Evolutionary conservation across 2,329 filamentous ascomycete species (phyloP).

Genomic region (Diplodia scrobiculata): DNA sequence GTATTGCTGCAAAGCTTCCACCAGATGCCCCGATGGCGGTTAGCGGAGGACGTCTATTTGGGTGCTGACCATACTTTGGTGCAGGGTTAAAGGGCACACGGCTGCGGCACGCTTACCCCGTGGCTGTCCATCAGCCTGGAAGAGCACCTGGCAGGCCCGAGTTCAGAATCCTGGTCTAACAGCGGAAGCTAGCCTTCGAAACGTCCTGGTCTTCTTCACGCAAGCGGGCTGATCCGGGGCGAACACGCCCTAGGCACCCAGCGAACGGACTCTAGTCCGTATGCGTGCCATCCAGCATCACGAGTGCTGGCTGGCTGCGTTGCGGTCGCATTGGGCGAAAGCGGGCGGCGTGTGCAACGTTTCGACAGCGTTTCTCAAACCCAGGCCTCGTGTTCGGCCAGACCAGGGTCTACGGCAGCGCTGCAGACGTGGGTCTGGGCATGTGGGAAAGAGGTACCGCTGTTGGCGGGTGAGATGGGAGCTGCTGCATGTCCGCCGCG

Average conservation of each 20-base stretch:
- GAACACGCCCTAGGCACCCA: not conserved
- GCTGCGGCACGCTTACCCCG: conserved; percentile 14
- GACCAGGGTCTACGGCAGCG: conserved; percentile 9
- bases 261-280: too few relatives aligned
- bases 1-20: conserved; percentile 14
- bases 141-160: not conserved
- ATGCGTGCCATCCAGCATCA: not conserved
- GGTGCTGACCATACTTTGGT: not conserved
- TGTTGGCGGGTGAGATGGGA: conserved; percentile 9
- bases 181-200: not conserved
- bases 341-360: conserved; percentile 2
- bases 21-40: not conserved
- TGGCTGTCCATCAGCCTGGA: not conserved
- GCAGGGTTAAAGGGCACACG: not conserved
- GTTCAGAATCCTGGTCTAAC: not conserved
- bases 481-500: conserved; percentile 16
- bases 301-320: not conserved
- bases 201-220: not conserved
- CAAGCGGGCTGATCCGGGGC: not conserved
- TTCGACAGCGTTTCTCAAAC: not conserved
- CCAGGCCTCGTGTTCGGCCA: conserved; percentile 17
- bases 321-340: not conserved
- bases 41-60: not conserved
- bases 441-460: not conserved
- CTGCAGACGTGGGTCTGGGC: not conserved